Evolutionary conservation across 2,329 filamentous ascomycete species (phyloP).

Genomic region (Arthroderma sp.): DNA sequence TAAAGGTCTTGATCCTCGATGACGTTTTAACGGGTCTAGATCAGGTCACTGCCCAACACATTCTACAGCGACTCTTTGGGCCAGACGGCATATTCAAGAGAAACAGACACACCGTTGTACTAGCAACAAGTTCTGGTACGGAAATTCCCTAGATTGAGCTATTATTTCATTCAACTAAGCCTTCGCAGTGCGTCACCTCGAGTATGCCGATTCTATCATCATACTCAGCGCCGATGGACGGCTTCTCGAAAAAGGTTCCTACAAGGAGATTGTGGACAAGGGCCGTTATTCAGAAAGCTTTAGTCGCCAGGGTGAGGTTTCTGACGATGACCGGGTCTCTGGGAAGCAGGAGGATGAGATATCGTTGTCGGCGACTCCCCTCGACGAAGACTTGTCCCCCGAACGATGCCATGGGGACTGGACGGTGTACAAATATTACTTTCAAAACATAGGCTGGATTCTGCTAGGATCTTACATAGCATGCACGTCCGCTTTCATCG

Average conservation of each 20-base stretch:
- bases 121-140: slow-evolving; percentile 32
- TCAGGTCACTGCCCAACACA: slow-evolving; percentile 31
- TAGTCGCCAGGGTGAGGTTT: too few relatives aligned
- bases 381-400: not conserved
- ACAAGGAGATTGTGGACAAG: not conserved
- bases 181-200: slow-evolving; percentile 21
- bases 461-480: not conserved
- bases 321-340: too few relatives aligned
- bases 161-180: too few relatives aligned
- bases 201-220: slow-evolving; percentile 33
- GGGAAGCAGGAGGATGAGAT: too few relatives aligned
- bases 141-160: not conserved
- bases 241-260: slow-evolving; percentile 9
- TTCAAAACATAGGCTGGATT: slow-evolving; percentile 1
- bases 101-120: slow-evolving; percentile 31
- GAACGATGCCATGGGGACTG: slow-evolving; percentile 2
- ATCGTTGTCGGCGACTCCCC: not conserved
- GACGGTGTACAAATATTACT: slow-evolving; percentile 4
- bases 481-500: not conserved
- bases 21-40: slow-evolving; percentile 39
- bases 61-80: slow-evolving; percentile 36
- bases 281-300: too few relatives aligned
- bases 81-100: slow-evolving; percentile 30
- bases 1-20: slow-evolving; percentile 36
- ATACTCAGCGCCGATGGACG: slow-evolving; percentile 21